Percentiles rank a stretch among this genome's conserved stretches.
These are phyloP conservation scores for Penicillium coprophilum DNA, from an alignment of 495 filamentous ascomycete species.

Conservation along the genomic window DNA sequence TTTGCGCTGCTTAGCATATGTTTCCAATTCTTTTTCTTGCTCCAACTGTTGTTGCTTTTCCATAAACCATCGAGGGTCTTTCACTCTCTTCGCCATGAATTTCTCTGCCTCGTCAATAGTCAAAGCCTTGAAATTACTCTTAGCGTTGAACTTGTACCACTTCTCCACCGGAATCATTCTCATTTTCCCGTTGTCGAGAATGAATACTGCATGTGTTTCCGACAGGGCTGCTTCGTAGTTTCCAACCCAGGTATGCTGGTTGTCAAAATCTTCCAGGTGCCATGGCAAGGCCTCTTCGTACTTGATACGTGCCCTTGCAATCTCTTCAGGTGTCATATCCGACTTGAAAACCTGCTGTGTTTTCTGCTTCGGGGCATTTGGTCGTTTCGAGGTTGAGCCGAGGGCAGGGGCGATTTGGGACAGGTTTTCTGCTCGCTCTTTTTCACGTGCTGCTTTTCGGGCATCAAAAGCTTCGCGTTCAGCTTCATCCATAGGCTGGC, in stretches of 20 bases:
- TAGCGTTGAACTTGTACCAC: conserved; percentile 88
- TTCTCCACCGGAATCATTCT: conserved; percentile 89
- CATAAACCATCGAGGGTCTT: conserved; percentile 78
- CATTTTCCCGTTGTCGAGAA: conserved; percentile 64
- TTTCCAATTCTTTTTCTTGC: conserved; percentile 50
- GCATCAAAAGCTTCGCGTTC: conserved; percentile 72
- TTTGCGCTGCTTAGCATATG: conserved; percentile 47
- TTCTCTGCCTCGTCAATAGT: conserved; percentile 84
- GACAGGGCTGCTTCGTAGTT: conserved; percentile 84
- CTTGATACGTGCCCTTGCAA: conserved; percentile 73
- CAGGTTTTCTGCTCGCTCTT: conserved; percentile 75
- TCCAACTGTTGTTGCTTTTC: conserved; percentile 53
- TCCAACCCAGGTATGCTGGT: conserved; percentile 89
- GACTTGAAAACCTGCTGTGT: conserved; percentile 69
- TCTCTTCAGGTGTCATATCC: conserved; percentile 78
- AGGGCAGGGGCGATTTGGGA: conserved; percentile 81
- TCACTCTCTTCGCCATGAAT: conserved; percentile 69
- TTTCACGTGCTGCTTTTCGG: conserved; percentile 72
- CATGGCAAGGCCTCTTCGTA: conserved; percentile 96
- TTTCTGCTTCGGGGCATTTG: conserved; percentile 61
- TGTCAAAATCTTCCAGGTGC: conserved; percentile 95
- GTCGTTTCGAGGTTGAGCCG: conserved; percentile 59
- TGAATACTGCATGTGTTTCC: conserved; percentile 71
- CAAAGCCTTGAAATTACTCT: conserved; percentile 76
- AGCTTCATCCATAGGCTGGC: conserved; percentile 52